A percentile compares a stretch with the other conserved stretches of the same genome.
Evolutionary conservation across 495 filamentous ascomycete species (phyloP).

Genomic region (Acidomyces sp.): DNA sequence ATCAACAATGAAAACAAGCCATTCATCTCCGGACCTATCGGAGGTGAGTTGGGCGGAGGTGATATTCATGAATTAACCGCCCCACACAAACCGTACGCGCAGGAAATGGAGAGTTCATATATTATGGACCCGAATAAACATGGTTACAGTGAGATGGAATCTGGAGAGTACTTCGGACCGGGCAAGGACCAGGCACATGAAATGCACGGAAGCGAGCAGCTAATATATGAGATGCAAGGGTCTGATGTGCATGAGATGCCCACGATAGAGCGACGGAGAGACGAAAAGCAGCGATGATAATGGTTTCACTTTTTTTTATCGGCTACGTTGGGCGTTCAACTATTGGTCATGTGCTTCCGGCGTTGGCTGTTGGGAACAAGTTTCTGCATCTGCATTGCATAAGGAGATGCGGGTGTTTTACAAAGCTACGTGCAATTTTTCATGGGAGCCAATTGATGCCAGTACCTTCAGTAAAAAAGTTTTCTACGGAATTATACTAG

Average conservation of each 20-base stretch:
- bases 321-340: no score
- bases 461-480: no score
- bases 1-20: constrained; percentile 5
- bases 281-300: background rate
- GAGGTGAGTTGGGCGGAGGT: constrained; percentile 8
- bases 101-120: constrained; percentile 19
- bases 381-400: no score
- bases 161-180: constrained; percentile 10
- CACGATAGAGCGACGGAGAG: background rate
- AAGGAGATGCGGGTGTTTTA: no score
- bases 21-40: constrained; percentile 10
- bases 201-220: constrained; percentile 9
- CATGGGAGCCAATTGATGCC: no score
- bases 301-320: no score
- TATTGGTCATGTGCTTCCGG: no score
- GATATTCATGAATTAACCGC: constrained; percentile 11
- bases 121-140: constrained; percentile 12
- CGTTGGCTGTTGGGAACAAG: no score
- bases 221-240: constrained; percentile 17
- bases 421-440: no score
- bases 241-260: constrained; percentile 17
- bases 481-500: no score
- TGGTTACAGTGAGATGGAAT: constrained; percentile 18
- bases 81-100: constrained; percentile 13
- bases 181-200: constrained; percentile 15